Evolutionary conservation across 1,284 basidiomycete genomes (phyloP), one percentile per base, ranked within the genome.

Genomic region (Wolfiporia cocos): DNA sequence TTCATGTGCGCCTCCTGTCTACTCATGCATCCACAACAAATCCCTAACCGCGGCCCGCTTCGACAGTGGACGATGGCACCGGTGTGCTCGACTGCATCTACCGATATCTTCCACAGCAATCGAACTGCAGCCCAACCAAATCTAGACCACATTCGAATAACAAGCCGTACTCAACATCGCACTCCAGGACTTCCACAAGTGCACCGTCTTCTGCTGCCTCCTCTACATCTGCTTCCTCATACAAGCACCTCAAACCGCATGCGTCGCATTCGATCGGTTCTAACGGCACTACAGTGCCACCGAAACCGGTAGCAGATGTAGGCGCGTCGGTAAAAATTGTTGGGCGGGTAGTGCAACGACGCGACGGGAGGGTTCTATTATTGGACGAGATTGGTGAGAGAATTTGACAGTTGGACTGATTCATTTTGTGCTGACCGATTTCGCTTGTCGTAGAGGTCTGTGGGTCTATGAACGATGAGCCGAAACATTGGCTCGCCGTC

Each of bases 61-160:
- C 47, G 34, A 34, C 46, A 82, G 82, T 88, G 43, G 86, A 88
- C 53, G 86, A 88, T 53, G 81, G 83, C 5, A 81, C 82, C 0
- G 74, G 65, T 18, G 76, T 82, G 3, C 69, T 87, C 22, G 82
- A 87, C 34, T 87, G 84, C 49, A 53, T 68, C 2, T 66, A 75
- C 48, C 64, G 63, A 3, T 66, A 70, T 45, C 49, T 55, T 37
- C 32, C 41, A 24, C 33, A 34, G 23, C 35, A 14, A 24, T 5
- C 9, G 20, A 38, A 29, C 15, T 10, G 18, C 5, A 47, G 48
- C 35, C 49, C 52, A 5, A 31, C 19, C 4, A 50, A 51, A 21
- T 43, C 28, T 2, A 34, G 33, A n/a, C n/a, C n/a, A n/a, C n/a
- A n/a, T n/a, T n/a, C n/a, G n/a, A n/a, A n/a, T n/a, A n/a, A n/a